These are phyloP conservation scores for Penicillium hesseltinei DNA, from an alignment of 2,329 filamentous ascomycete genomes.

Conservation along the genomic window DNA sequence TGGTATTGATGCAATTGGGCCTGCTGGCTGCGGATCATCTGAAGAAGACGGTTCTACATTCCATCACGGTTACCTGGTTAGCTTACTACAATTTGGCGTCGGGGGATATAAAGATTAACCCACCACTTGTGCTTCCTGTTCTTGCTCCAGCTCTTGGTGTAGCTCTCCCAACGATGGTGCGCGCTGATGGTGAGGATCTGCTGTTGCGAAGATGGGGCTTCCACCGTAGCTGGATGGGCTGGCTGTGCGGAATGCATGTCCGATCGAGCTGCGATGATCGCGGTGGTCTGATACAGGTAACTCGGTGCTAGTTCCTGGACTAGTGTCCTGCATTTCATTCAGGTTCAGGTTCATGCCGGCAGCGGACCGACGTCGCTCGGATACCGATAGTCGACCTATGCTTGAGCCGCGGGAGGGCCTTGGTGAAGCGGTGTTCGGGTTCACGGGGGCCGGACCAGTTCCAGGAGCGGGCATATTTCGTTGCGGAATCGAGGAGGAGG, in stretches of 20 bases:
- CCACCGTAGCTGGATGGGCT: slow-evolving; percentile 46
- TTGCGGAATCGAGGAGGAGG: slow-evolving; percentile 36
- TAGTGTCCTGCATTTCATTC: slow-evolving; percentile 29
- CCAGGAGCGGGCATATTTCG: slow-evolving; percentile 44
- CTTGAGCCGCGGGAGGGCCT: slow-evolving; percentile 39
- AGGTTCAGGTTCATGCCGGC: slow-evolving; percentile 41
- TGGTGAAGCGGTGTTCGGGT: slow-evolving; percentile 43
- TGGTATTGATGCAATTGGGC: slow-evolving; percentile 44
- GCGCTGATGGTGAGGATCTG: slow-evolving; percentile 49
- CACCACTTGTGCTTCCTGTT: slow-evolving; percentile 53
- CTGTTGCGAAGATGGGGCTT: slow-evolving; percentile 43
- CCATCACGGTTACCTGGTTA: background rate
- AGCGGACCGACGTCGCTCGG: slow-evolving; percentile 45
- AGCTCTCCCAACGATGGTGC: slow-evolving; percentile 50
- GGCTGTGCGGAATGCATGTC: slow-evolving; percentile 41
- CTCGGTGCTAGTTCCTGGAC: slow-evolving; percentile 31
- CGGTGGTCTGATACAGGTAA: slow-evolving; percentile 24
- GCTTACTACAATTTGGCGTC: background rate
- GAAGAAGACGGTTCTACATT: slow-evolving; percentile 49
- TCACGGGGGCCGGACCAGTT: slow-evolving; percentile 52
- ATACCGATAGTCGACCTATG: slow-evolving; percentile 38
- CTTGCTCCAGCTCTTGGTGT: slow-evolving; percentile 52
- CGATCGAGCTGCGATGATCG: slow-evolving; percentile 41
- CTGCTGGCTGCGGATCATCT: slow-evolving; percentile 51
- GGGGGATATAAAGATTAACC: slow-evolving; percentile 12